Evolutionary conservation across 2,329 filamentous ascomycete genomes (phyloP).

Genomic region (Calonectria pseudoturangicola): DNA sequence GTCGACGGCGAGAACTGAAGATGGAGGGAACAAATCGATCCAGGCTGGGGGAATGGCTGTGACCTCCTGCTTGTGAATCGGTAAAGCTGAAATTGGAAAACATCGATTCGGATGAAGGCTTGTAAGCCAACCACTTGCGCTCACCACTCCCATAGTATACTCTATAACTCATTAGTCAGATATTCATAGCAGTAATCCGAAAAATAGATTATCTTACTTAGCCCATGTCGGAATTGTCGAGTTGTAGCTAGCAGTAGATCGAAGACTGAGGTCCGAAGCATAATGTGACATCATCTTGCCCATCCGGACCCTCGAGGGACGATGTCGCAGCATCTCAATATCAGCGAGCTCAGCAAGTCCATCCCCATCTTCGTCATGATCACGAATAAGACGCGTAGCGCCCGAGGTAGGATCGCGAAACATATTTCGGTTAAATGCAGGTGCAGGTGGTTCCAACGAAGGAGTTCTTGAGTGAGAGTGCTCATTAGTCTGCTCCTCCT

Average conservation of each 20-base stretch:
- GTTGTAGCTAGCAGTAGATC: slow-evolving; percentile 71
- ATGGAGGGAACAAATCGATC: slow-evolving; percentile 69
- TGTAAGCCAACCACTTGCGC: slow-evolving; percentile 69
- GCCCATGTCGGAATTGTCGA: slow-evolving; percentile 73
- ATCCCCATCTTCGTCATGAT: slow-evolving; percentile 79
- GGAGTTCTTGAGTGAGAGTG: slow-evolving; percentile 64
- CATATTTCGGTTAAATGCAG: slow-evolving; percentile 64
- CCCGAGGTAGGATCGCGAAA: slow-evolving; percentile 59
- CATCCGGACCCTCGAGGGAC: slow-evolving; percentile 73
- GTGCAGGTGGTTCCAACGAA: slow-evolving; percentile 70
- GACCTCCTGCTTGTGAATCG: slow-evolving; percentile 68
- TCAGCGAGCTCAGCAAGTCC: slow-evolving; percentile 78
- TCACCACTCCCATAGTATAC: slow-evolving; percentile 84
- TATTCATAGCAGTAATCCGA: background rate
- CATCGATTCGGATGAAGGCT: slow-evolving; percentile 67
- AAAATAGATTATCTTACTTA: slow-evolving; percentile 58
- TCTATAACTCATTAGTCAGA: slow-evolving; percentile 58
- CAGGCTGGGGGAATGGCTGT: slow-evolving; percentile 69
- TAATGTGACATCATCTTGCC: slow-evolving; percentile 70
- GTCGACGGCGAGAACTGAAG: slow-evolving; percentile 67
- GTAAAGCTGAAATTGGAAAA: slow-evolving; percentile 66
- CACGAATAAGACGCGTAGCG: slow-evolving; percentile 68
- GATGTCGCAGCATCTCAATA: slow-evolving; percentile 70
- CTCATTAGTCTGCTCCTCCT: slow-evolving; percentile 63
- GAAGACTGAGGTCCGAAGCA: slow-evolving; percentile 71